phyloP scores from a whole-genome alignment of 1,139 yeast genomes.

The Scheffersomyces stambukii region DNA sequence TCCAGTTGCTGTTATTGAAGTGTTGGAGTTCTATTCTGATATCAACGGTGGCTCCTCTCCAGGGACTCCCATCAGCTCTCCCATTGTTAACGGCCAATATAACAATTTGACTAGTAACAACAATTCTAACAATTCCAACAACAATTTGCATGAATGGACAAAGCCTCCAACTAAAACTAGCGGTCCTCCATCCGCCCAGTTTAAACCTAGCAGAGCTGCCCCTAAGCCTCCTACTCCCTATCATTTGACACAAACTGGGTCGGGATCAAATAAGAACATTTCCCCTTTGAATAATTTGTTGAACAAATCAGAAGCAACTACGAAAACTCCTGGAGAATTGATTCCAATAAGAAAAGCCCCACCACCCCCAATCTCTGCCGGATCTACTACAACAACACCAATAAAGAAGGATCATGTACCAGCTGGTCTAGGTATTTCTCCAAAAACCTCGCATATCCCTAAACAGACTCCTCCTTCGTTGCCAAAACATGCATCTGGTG shows the following conservation, averaged over 20 bases:
- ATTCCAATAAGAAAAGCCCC: constrained; percentile 55
- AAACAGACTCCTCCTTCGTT: constrained; percentile 30
- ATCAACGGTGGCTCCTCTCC: constrained; percentile 35
- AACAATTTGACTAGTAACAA: constrained; percentile 9
- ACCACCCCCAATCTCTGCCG: constrained; percentile 38
- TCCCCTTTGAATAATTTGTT: constrained; percentile 37
- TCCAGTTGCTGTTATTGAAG: constrained; percentile 87
- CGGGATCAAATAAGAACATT: constrained; percentile 12
- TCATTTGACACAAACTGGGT: constrained; percentile 22
- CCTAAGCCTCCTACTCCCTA: constrained; percentile 46
- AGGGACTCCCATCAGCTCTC: constrained; percentile 28
- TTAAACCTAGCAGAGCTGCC: constrained; percentile 39
- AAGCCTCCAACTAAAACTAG: constrained; percentile 27
- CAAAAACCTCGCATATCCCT: constrained; percentile 25
- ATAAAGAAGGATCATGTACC: no score
- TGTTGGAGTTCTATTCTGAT: constrained; percentile 75
- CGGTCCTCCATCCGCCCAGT: constrained; percentile 15
- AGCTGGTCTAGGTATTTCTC: constrained; percentile 13
- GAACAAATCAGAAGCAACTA: constrained; percentile 18
- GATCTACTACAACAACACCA: constrained; percentile 7
- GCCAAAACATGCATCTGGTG: constrained; percentile 18
- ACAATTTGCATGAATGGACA: constrained; percentile 37
- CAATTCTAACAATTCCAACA: constrained; percentile 6
- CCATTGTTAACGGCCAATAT: constrained; percentile 10
- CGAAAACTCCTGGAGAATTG: constrained; percentile 21